Conservation (phyloP, 352 stramenopile genomes). For the Phytophthora podocarpi region DNA sequence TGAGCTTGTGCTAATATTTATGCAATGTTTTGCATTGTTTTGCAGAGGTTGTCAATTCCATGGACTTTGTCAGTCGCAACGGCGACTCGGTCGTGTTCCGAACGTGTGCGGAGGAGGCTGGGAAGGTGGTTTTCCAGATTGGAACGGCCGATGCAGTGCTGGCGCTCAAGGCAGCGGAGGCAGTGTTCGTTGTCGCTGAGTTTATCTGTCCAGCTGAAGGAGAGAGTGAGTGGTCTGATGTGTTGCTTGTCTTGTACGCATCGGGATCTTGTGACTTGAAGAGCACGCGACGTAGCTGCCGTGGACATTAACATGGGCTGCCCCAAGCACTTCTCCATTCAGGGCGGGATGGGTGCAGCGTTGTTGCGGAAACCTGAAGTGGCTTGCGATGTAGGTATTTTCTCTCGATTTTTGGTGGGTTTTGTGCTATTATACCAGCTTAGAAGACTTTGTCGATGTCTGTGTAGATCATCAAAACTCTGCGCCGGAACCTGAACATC, state of each 20-base stretch:
- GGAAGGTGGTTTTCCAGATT: constrained; percentile 90
- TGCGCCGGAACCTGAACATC: constrained; percentile 80
- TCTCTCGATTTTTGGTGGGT: background rate
- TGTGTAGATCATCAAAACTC: constrained; percentile 77
- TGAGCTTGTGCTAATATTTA: constrained; percentile 1
- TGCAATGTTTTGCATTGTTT: background rate
- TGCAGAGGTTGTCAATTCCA: constrained; percentile 71
- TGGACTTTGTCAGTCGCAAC: constrained; percentile 92
- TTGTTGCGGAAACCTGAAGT: constrained; percentile 89
- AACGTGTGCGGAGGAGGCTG: constrained; percentile 82
- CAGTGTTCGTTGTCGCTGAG: constrained; percentile 57
- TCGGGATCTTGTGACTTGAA: constrained; percentile 15
- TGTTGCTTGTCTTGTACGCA: background rate
- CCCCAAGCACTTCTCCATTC: constrained; percentile 93
- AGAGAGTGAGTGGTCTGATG: background rate
- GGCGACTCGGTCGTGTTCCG: constrained; percentile 87
- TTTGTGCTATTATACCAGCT: background rate
- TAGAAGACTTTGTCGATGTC: background rate
- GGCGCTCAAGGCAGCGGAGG: constrained; percentile 76
- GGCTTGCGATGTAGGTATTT: constrained; percentile 68
- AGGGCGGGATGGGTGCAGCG: constrained; percentile 92
- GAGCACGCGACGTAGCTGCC: constrained; percentile 84
- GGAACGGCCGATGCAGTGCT: constrained; percentile 80
- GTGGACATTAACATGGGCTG: constrained; percentile 96
- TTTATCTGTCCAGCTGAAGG: background rate